Evolutionary conservation across 768 basidiomycete genomes (phyloP).

Genomic region (Russula emetica): DNA sequence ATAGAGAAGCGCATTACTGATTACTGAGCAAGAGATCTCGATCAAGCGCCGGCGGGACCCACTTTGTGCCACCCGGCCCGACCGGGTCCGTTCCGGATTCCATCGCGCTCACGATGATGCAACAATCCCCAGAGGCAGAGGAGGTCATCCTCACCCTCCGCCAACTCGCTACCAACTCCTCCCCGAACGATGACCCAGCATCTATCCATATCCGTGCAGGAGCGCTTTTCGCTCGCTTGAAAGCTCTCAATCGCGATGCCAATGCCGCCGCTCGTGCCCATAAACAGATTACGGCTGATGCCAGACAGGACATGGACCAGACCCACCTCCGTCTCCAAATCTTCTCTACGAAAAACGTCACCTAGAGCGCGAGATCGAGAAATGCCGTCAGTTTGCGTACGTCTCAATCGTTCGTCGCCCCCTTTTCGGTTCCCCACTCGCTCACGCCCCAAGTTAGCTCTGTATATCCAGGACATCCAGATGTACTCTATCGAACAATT

Average conservation of each 20-base stretch:
- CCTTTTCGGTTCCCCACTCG: background rate
- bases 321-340: slow-evolving; percentile 83
- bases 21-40: background rate
- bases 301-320: slow-evolving; percentile 86
- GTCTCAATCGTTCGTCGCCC: slow-evolving; percentile 32
- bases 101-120: background rate
- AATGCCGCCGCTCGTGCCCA: slow-evolving; percentile 67
- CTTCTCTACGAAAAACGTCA: slow-evolving; percentile 85
- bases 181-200: slow-evolving; percentile 45
- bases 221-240: slow-evolving; percentile 75
- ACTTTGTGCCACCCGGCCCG: background rate
- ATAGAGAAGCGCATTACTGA: background rate
- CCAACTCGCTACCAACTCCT: slow-evolving; percentile 51
- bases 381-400: slow-evolving; percentile 88
- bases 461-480: slow-evolving; percentile 82
- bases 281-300: slow-evolving; percentile 66
- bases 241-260: slow-evolving; percentile 70
- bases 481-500: slow-evolving; percentile 71
- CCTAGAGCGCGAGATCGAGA: slow-evolving; percentile 86
- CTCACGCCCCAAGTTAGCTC: slow-evolving; percentile 46
- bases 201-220: slow-evolving; percentile 61
- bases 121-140: slow-evolving; percentile 44
- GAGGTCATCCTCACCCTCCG: slow-evolving; percentile 58
- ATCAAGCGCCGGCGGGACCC: background rate
- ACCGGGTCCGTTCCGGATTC: background rate